A percentile compares a stretch with the other conserved stretches of the same genome.
phyloP scores from a whole-genome alignment of 495 filamentous ascomycete genomes.

The Trichoderma orchidacearum region DNA sequence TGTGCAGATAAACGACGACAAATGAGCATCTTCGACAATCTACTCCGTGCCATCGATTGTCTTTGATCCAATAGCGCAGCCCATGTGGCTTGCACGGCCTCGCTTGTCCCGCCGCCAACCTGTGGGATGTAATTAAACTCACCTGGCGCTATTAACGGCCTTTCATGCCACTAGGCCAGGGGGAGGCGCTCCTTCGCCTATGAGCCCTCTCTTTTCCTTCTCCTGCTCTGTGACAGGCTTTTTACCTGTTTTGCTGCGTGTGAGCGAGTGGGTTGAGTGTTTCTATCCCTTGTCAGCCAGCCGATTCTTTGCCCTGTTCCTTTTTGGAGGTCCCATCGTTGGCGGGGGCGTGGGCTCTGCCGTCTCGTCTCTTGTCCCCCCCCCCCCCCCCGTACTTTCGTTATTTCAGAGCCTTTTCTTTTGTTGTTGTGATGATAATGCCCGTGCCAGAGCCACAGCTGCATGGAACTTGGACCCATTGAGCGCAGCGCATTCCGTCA shows the following conservation, averaged over 20 bases:
- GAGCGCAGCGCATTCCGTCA: not conserved
- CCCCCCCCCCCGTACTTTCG: not conserved
- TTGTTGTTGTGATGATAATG: not conserved
- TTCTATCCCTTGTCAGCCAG: too few relatives aligned
- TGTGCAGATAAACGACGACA: not conserved
- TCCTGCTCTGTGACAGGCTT: too few relatives aligned
- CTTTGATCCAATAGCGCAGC: not conserved
- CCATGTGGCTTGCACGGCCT: not conserved
- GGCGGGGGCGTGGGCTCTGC: too few relatives aligned
- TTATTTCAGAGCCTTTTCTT: too few relatives aligned
- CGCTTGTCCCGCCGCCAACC: too few relatives aligned
- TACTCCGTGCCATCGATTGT: not conserved
- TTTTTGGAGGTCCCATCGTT: too few relatives aligned
- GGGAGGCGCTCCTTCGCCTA: not conserved
- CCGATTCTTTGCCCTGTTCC: too few relatives aligned
- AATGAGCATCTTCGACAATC: not conserved
- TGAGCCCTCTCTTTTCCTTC: not conserved
- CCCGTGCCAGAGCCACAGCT: not conserved
- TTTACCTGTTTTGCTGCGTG: too few relatives aligned
- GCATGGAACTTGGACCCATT: not conserved
- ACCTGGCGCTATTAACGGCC: not conserved
- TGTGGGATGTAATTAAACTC: conserved; percentile 1
- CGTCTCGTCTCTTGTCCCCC: not conserved
- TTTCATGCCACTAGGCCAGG: not conserved
- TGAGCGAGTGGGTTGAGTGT: too few relatives aligned